Evolutionary conservation across 352 stramenopile genomes (phyloP).

Genomic region (Globisporangium emineosum): DNA sequence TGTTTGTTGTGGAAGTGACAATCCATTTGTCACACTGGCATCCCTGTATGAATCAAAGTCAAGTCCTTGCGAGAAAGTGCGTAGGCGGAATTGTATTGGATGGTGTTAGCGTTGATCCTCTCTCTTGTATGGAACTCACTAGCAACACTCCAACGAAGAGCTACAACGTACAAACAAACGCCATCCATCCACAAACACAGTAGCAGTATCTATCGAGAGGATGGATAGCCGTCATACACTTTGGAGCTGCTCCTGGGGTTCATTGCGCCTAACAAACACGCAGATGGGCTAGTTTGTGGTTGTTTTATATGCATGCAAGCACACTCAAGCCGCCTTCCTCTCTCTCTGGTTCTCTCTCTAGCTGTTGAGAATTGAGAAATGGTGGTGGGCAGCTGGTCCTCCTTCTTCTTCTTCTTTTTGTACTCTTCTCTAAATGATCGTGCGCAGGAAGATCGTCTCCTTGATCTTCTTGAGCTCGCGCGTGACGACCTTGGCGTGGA

Average conservation of each 20-base stretch:
- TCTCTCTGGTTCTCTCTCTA: not conserved
- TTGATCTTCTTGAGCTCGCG: conserved; percentile 83
- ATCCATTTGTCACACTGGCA: too few relatives aligned
- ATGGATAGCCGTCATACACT: not conserved
- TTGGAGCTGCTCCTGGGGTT: not conserved
- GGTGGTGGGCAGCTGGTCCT: not conserved
- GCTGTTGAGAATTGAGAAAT: not conserved
- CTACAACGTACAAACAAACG: not conserved
- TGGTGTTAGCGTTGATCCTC: not conserved
- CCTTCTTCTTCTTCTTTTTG: not conserved
- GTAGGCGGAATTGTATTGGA: not conserved
- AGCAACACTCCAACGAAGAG: not conserved
- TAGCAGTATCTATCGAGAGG: not conserved
- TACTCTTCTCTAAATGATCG: conserved; percentile 58
- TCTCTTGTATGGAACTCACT: not conserved
- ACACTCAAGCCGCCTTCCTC: not conserved
- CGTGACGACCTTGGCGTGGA: conserved; percentile 77
- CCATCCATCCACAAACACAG: not conserved
- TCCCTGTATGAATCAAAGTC: not conserved
- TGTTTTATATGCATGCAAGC: not conserved
- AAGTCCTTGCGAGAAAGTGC: too few relatives aligned
- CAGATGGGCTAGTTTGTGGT: not conserved
- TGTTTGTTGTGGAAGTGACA: too few relatives aligned
- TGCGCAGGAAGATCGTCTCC: conserved; percentile 82
- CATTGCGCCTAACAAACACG: not conserved